A percentile compares a stretch with the other conserved stretches of the same genome.
Evolutionary conservation across 805 yeast species (phyloP).

Genomic region (Yamadazyma phyllophila): DNA sequence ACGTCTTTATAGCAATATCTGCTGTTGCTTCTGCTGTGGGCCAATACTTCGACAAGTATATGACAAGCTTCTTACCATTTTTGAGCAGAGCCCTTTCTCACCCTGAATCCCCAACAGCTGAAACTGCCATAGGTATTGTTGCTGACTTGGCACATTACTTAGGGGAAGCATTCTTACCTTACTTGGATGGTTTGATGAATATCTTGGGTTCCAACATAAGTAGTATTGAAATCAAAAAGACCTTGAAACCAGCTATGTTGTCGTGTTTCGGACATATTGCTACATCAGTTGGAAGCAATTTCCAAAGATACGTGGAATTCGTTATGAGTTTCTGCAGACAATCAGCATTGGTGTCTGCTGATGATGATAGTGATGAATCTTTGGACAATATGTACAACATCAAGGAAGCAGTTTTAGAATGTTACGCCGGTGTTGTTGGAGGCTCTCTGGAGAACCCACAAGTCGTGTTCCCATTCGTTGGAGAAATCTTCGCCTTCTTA

Average conservation of each 20-base stretch:
- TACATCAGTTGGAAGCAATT: conserved; percentile 74
- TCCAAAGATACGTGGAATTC: conserved; percentile 71
- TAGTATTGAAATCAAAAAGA: conserved; percentile 66
- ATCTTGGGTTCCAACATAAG: conserved; percentile 74
- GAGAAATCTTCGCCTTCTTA: conserved; percentile 69
- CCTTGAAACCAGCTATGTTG: conserved; percentile 80
- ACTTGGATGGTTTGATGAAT: conserved; percentile 78
- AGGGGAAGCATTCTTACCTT: conserved; percentile 69
- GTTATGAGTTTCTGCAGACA: conserved; percentile 76
- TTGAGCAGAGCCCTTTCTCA: conserved; percentile 76
- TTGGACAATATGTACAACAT: conserved; percentile 70
- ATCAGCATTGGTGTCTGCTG: conserved; percentile 62
- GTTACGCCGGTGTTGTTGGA: conserved; percentile 92
- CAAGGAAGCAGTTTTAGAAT: conserved; percentile 88
- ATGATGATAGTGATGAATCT: conserved; percentile 69
- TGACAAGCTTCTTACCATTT: conserved; percentile 81
- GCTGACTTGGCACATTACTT: conserved; percentile 92
- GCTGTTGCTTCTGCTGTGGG: conserved; percentile 85
- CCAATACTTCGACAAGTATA: conserved; percentile 65
- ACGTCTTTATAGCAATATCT: conserved; percentile 86
- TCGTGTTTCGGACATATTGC: conserved; percentile 97
- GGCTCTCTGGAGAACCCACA: conserved; percentile 76
- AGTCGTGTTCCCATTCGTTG: conserved; percentile 61
- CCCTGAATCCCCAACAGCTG: conserved; percentile 78
- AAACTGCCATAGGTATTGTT: conserved; percentile 90